Percentiles rank a stretch among this genome's conserved stretches.
Conservation (phyloP, 805 yeast species). For the Teunomyces cretensis region DNA sequence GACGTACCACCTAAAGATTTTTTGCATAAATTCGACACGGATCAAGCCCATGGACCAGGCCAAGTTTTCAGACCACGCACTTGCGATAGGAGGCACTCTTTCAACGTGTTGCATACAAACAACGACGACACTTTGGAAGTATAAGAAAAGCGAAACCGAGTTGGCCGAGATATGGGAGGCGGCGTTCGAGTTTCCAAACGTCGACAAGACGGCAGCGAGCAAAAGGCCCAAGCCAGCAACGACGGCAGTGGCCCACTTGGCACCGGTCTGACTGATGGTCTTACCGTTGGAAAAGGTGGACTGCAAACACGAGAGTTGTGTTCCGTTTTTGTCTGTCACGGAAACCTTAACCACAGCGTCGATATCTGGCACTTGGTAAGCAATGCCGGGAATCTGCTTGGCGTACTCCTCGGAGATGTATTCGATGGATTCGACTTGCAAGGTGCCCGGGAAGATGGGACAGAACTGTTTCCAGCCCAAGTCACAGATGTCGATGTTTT, state of each 20-base stretch:
- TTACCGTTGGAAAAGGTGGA: slow-evolving; percentile 74
- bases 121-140: slow-evolving; percentile 86
- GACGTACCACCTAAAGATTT: slow-evolving; percentile 79
- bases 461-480: slow-evolving; percentile 84
- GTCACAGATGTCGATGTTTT: slow-evolving; percentile 60
- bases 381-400: slow-evolving; percentile 73
- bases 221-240: slow-evolving; percentile 86
- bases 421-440: slow-evolving; percentile 71
- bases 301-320: slow-evolving; percentile 69
- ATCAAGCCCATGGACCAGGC: slow-evolving; percentile 96
- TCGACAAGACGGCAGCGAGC: slow-evolving; percentile 76
- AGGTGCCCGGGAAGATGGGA: slow-evolving; percentile 79
- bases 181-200: slow-evolving; percentile 84
- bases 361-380: slow-evolving; percentile 82
- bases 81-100: slow-evolving; percentile 86
- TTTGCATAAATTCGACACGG: slow-evolving; percentile 76
- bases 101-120: slow-evolving; percentile 84
- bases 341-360: slow-evolving; percentile 72
- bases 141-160: slow-evolving; percentile 76
- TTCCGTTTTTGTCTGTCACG: slow-evolving; percentile 42
- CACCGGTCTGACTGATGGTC: slow-evolving; percentile 60
- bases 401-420: slow-evolving; percentile 53
- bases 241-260: slow-evolving; percentile 92
- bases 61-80: slow-evolving; percentile 87
- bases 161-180: slow-evolving; percentile 89